Evolutionary conservation across 805 yeast species (phyloP), one percentile per base, ranked within the genome.

Genomic region (Monosporozyma siamensis): DNA sequence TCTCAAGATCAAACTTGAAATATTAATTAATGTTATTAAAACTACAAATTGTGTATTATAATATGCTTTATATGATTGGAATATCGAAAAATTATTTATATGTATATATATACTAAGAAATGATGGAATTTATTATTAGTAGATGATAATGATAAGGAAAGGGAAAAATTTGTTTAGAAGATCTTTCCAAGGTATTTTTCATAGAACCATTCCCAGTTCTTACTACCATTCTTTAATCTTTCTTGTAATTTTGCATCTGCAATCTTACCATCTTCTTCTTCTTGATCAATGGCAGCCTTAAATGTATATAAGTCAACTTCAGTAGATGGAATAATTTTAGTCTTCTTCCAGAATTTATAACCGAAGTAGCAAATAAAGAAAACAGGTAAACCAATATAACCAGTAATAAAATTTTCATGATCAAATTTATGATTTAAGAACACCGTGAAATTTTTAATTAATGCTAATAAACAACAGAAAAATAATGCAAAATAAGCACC

Each of bases 381-480:
- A 9, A 81, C 78, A 5, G 63, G 63, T 38, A 82, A 71, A 24
- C 84, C 83, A 53, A 83, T 79, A 64, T 83, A 82, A 36, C 89
- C 88, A 26, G 90, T 81, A 55, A 83, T 80, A 56, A 84, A 84
- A 15, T 69, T 68, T 61, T 77, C 75, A 64, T 78, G 78, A 48
- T 74, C 72, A 58, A 82, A 79, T 12, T 60, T 64, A 44, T 74
- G 71, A 40, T 77, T 77, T 50, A 83, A 66, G 67, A 83, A 83
- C 3, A 77, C 88, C 1, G 86, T 77, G 59, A 81, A 82, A 52
- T 80, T 80, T 64, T 83, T 83, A 58, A 78, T 74, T 38, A 83
- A 52, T 8, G 80, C 70, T 46, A 83, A 68, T 41, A 82, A 42
- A 41, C 64, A 44, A 59, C 84, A 78, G 48, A 78, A 56, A 30